A percentile compares a stretch with the other conserved stretches of the same genome.
Conservation (phyloP, 495 filamentous ascomycete genomes). For the Pseudomonodictys pantanalensis region DNA sequence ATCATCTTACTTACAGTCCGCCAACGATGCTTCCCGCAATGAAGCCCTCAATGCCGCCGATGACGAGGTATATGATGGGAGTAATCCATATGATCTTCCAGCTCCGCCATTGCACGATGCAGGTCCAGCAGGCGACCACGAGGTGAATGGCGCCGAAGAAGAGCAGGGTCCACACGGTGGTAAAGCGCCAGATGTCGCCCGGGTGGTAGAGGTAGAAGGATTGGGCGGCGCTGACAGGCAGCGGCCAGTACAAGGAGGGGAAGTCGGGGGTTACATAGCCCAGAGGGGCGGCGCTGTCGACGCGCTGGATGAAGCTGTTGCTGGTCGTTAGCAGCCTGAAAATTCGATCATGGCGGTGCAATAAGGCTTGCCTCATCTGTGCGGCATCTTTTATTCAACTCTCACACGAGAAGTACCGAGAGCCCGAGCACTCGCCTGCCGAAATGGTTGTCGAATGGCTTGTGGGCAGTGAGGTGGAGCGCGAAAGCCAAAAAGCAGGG, state of each 20-base stretch:
- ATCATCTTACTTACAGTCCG: slow-evolving; percentile 64
- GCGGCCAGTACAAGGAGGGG: slow-evolving; percentile 83
- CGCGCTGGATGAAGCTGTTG: slow-evolving; percentile 34
- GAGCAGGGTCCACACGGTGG: slow-evolving; percentile 82
- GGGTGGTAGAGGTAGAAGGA: slow-evolving; percentile 73
- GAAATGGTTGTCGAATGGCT: neutral
- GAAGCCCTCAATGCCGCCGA: slow-evolving; percentile 77
- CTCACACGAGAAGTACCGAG: neutral
- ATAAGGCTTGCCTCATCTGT: slow-evolving; percentile 22
- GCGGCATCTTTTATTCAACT: neutral
- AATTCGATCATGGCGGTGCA: neutral
- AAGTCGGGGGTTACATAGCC: slow-evolving; percentile 73
- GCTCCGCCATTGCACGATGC: slow-evolving; percentile 61
- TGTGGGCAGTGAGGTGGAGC: neutral
- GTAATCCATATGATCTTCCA: slow-evolving; percentile 76
- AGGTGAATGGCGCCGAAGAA: slow-evolving; percentile 66
- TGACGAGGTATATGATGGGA: slow-evolving; percentile 67
- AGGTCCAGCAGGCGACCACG: slow-evolving; percentile 66
- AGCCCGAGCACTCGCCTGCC: neutral
- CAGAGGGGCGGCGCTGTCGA: slow-evolving; percentile 54
- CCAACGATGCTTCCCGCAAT: slow-evolving; percentile 88
- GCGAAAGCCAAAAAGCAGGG: neutral
- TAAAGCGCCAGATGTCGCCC: slow-evolving; percentile 86
- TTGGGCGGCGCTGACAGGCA: slow-evolving; percentile 50
- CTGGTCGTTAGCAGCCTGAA: neutral